Percentiles rank a stretch among this genome's conserved stretches.
phyloP scores from a whole-genome alignment of 352 stramenopile genomes.

The Pythium plurisporium region DNA sequence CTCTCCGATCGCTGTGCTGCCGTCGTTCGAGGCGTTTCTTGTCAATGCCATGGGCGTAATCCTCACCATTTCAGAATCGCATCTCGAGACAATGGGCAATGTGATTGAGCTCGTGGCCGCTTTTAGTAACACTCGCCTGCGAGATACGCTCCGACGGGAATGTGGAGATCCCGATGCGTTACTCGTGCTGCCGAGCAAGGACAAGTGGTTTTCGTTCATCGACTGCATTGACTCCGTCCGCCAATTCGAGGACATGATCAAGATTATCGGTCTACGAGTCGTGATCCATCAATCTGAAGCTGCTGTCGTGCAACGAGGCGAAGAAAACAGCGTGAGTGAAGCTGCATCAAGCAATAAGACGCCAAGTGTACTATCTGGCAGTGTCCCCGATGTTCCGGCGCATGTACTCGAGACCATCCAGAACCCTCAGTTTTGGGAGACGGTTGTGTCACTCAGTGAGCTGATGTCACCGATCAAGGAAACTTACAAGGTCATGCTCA shows the following conservation, averaged over 20 bases:
- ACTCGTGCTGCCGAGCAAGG: slow-evolving; percentile 37
- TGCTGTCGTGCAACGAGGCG: slow-evolving; percentile 2
- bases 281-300: slow-evolving; percentile 18
- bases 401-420: slow-evolving; percentile 52
- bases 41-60: slow-evolving; percentile 42
- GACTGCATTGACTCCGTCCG: slow-evolving; percentile 74
- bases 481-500: slow-evolving; percentile 58
- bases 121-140: slow-evolving; percentile 55
- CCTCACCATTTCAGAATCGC: slow-evolving; percentile 45
- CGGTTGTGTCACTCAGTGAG: slow-evolving; percentile 64
- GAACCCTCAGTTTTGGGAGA: slow-evolving; percentile 70
- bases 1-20: slow-evolving; percentile 15
- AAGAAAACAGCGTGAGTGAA: background rate
- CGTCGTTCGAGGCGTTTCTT: slow-evolving; percentile 28
- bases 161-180: slow-evolving; percentile 58
- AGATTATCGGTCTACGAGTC: slow-evolving; percentile 52
- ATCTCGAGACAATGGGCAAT: slow-evolving; percentile 55
- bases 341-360: slow-evolving; percentile 22
- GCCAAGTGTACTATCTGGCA: slow-evolving; percentile 27
- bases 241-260: slow-evolving; percentile 83
- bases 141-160: slow-evolving; percentile 54
- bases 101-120: slow-evolving; percentile 61
- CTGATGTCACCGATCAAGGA: slow-evolving; percentile 79
- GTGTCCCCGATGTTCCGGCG: slow-evolving; percentile 3
- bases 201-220: slow-evolving; percentile 75